Evolutionary conservation across 108 stramenopile genomes (phyloP), one percentile per base, ranked within the genome.

Genomic region (Cyclostephanos tholiformis): DNA sequence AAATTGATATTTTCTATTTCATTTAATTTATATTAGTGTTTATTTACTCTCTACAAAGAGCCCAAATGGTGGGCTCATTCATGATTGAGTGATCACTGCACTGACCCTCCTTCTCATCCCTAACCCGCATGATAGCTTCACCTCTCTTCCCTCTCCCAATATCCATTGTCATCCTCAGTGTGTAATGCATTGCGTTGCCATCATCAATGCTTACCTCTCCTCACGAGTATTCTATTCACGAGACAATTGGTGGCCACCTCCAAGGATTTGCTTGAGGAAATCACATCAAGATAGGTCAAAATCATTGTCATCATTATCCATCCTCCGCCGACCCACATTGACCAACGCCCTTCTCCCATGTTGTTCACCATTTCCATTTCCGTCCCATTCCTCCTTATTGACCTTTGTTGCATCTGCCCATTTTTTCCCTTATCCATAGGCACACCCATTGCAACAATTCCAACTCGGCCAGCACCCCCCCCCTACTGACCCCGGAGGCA

Each of bases 401-500:
- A 17, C 32, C 60, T 4, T 61, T 29, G 30, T 61, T 7, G 41
- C 41, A 7, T 7, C 2, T 46, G 13, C 16, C 36, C 14, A 14
- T 41, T 59, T 48, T n/a, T 23, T 30, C 72, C 56, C 27, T 49
- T 13, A 30, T 59, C 79, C 73, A 75, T 17, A 0, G 23, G 41
- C 59, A 39, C 14, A 78, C 70, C 30, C 26, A 56, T n/a, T 43
- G 38, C 49, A 85, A 36, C 43, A 85, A 64, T 55, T 78, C 80
- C 16, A 71, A 71, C 70, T 91, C 90, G 32, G 74, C 76, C 2
- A 29, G 26, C 17, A 71, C 58, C 2, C 88, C 83, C 41, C 83
- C 84, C 25, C 80, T 48, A 49, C 93, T 90, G 0, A 88, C 69
- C 10, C 89, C 82, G 2, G 89, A 75, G 12, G 78, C 88, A 68